Base-by-base conservation (phyloP, 179 eudicot species). In the Kewa caespitosa region DNA sequence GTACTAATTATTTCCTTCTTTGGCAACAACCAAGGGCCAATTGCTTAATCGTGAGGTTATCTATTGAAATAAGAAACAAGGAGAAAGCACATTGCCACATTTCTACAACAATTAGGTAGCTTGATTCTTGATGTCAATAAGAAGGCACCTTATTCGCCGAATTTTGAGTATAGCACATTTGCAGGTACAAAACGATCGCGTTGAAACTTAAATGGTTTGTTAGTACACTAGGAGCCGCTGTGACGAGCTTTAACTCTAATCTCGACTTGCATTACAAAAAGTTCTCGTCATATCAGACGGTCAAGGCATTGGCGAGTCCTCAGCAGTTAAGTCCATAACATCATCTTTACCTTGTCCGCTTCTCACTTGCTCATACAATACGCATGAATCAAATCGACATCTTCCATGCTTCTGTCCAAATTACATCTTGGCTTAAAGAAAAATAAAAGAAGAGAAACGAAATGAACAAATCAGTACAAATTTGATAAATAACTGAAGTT, bases 21-120 rank as follows among this genome's bases (percentile, higher is more conserved):
- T 79, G 73, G 76, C 70, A 76, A 72, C 68, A 67, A 54, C 72
- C 73, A 37, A 63, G 12, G 72, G 50, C 48, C 60, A n/a, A 22
- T 78, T 78, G 39, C 85, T 82, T 78, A 82, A 65, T 65, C 23
- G 60, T 27, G 55, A 78, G 79, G 79, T 78, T 70, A 78, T 70
- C 72, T 38, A 38, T 32, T 9, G 4, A 39, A 72, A 73, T 46
- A 62, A 61, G 25, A 25, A 38, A 27, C 43, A 59, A 7, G 18
- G 18, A 7, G 20, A 30, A 28, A 30, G 31, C 36, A n/a, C 36
- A 30, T 55, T 28, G 32, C 28, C 32, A 59, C 36, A 30, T 59
- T 59, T 30, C 20, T 1, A 59, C 61, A 50, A 50, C 57, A 18
- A 5, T 11, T 50, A 20, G 25, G 57, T 27, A 20, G n/a, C 3